Conservation (phyloP, 805 yeast genomes). For the Yarrowia sp. region DNA sequence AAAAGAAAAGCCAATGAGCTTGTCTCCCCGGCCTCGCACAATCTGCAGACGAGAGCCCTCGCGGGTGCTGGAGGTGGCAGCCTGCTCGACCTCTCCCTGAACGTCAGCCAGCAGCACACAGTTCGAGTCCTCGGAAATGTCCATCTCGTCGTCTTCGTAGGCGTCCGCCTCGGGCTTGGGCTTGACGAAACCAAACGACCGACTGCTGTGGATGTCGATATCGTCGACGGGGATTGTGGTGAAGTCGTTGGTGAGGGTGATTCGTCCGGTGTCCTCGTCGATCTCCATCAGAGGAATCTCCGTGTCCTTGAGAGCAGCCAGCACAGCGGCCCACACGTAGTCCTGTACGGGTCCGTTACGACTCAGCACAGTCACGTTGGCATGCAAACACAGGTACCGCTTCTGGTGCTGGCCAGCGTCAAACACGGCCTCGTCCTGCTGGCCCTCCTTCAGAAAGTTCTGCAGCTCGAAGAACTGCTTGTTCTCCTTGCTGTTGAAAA, state of each 20-base stretch:
- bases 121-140: background rate
- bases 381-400: conserved; percentile 57
- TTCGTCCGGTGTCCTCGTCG: conserved; percentile 48
- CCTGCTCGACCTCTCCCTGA: conserved; percentile 25
- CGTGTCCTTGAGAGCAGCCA: conserved; percentile 59
- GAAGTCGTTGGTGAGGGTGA: background rate
- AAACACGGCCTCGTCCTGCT: conserved; percentile 41
- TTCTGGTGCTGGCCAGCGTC: conserved; percentile 19
- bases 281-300: conserved; percentile 66
- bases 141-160: conserved; percentile 15
- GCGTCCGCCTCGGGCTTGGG: conserved; percentile 19
- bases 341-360: conserved; percentile 82
- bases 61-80: conserved; percentile 18
- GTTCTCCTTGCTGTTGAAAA: conserved; percentile 47
- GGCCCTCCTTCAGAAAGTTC: conserved; percentile 33
- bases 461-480: conserved; percentile 36
- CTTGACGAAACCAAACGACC: conserved; percentile 18
- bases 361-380: conserved; percentile 72
- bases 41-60: conserved; percentile 17
- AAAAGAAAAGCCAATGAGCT: conserved; percentile 16
- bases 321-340: conserved; percentile 64
- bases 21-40: conserved; percentile 14
- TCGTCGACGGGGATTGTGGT: conserved; percentile 9
- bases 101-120: conserved; percentile 17
- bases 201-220: background rate